phyloP scores from a whole-genome alignment of 2,329 filamentous ascomycete genomes.

The Cercospora sp. region DNA sequence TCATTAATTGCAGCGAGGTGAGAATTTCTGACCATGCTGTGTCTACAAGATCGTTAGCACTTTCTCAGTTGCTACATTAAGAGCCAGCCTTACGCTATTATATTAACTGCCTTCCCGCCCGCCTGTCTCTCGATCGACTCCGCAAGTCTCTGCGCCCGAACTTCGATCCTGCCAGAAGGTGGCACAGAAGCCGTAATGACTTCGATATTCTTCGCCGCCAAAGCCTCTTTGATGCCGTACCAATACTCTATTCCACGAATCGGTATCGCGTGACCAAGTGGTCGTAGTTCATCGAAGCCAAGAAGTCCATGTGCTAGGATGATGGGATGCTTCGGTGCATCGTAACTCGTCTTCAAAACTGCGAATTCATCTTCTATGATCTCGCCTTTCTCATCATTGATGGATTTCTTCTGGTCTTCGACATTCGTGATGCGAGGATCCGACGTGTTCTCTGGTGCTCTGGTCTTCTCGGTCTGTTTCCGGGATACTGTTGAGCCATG shows the following conservation, averaged over 20 bases:
- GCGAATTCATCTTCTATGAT: conserved; percentile 59
- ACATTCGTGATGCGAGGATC: conserved; percentile 30
- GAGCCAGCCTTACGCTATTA: conserved; percentile 56
- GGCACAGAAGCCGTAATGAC: conserved; percentile 63
- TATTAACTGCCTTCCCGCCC: conserved; percentile 60
- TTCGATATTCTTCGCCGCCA: conserved; percentile 57
- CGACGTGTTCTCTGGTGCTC: conserved; percentile 15
- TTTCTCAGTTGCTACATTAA: not conserved
- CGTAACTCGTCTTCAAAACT: conserved; percentile 57
- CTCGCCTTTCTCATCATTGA: conserved; percentile 21
- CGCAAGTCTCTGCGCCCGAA: conserved; percentile 55
- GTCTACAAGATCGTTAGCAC: conserved; percentile 21
- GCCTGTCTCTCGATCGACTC: conserved; percentile 56
- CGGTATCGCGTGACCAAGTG: conserved; percentile 54
- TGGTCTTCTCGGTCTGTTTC: conserved; percentile 1
- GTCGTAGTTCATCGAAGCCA: conserved; percentile 62
- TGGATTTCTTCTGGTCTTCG: conserved; percentile 11
- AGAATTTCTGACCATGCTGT: conserved; percentile 24
- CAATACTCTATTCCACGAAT: conserved; percentile 59
- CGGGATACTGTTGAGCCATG: conserved; percentile 1
- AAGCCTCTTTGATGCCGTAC: conserved; percentile 62
- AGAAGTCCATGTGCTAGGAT: conserved; percentile 65
- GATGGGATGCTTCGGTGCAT: conserved; percentile 56
- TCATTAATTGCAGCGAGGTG: not conserved
- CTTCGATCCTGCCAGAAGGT: conserved; percentile 60